Evolutionary conservation across 2,329 filamentous ascomycete genomes (phyloP).

Genomic region (Microcyclospora tardicrescens): DNA sequence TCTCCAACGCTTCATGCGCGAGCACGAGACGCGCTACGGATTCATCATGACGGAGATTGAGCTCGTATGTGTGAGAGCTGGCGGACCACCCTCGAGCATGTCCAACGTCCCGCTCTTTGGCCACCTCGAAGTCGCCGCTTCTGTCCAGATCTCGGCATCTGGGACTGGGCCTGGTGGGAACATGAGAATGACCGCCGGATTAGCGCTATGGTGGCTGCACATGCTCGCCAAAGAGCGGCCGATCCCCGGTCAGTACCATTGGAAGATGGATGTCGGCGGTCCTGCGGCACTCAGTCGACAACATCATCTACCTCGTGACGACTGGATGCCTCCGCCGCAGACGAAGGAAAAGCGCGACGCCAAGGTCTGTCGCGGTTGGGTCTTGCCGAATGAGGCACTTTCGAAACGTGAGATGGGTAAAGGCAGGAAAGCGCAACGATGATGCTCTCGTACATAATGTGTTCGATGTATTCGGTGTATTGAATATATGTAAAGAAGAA

Average conservation of each 20-base stretch:
- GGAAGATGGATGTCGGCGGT: conserved; percentile 60
- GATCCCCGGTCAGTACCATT: conserved; percentile 45
- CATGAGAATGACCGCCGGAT: conserved; percentile 51
- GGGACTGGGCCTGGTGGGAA: conserved; percentile 23
- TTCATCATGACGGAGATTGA: conserved; percentile 97
- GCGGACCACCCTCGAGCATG: conserved; percentile 31
- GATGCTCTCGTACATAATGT: too few species aligned
- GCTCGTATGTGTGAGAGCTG: conserved; percentile 76
- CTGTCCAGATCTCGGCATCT: conserved; percentile 37
- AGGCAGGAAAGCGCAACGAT: conserved; percentile 27
- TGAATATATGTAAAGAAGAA: too few species aligned
- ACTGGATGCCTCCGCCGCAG: conserved; percentile 60
- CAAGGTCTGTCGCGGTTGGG: conserved; percentile 61
- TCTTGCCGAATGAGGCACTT: conserved; percentile 60
- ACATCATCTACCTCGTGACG: conserved; percentile 56
- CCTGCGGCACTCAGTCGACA: conserved; percentile 59
- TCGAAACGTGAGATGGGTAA: conserved; percentile 57
- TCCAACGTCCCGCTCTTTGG: conserved; percentile 63
- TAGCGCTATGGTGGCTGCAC: conserved; percentile 68
- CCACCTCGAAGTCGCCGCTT: conserved; percentile 60
- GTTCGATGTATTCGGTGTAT: not conserved
- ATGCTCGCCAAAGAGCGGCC: conserved; percentile 53
- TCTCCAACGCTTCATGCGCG: conserved; percentile 82
- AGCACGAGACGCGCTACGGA: conserved; percentile 83
- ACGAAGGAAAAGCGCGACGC: conserved; percentile 63